These are phyloP conservation scores for Verbascum thapsus DNA, from an alignment of 257 asterid genomes.

Conservation along the genomic window DNA sequence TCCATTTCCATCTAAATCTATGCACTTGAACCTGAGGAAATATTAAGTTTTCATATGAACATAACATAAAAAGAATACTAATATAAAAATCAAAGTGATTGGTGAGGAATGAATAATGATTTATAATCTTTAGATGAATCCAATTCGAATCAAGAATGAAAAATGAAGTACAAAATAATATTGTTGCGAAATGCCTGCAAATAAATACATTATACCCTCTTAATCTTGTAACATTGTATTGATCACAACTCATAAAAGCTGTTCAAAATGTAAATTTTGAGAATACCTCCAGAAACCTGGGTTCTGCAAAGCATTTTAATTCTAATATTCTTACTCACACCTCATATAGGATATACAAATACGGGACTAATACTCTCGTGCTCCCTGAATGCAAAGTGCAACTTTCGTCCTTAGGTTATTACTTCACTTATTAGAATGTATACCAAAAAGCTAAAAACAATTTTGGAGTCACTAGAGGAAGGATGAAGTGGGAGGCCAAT, in stretches of 20 bases:
- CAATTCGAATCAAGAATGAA: no score
- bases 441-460: constrained; percentile 3
- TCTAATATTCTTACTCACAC: no score
- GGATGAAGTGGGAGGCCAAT: constrained; percentile 4
- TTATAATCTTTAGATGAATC: no score
- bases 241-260: constrained; percentile 14
- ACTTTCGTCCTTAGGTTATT: not conserved
- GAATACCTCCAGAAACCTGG: not conserved
- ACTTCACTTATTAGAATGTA: constrained; percentile 10
- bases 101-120: constrained; percentile 6
- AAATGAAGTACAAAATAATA: constrained; percentile 13
- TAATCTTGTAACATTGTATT: not conserved
- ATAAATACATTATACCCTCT: constrained; percentile 12
- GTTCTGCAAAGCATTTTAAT: no score
- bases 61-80: constrained; percentile 12
- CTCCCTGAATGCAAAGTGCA: constrained; percentile 5
- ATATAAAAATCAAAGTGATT: not conserved
- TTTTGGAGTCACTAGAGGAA: not conserved
- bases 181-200: constrained; percentile 4
- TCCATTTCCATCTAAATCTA: constrained; percentile 98
- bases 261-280: constrained; percentile 3
- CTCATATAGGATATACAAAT: no score
- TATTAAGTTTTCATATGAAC: constrained; percentile 17
- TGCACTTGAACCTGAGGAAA: constrained; percentile 93
- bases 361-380: constrained; percentile 13